Conservation (phyloP, 139 green algal genomes). For the Zygnema circumcarinatum region DNA sequence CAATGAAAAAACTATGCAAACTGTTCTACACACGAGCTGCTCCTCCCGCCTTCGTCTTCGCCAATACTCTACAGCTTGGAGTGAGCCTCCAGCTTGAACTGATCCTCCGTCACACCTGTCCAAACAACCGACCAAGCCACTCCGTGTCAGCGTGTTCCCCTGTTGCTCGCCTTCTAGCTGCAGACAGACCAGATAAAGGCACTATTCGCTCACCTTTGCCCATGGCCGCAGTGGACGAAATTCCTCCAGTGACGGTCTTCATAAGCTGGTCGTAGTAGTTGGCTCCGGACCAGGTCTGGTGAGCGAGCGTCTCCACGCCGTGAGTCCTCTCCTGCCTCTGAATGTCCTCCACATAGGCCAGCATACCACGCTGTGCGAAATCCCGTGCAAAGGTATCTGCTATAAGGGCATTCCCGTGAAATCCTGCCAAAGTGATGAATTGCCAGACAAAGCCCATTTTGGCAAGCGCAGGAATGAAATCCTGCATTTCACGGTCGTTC, state of each 20-base stretch:
- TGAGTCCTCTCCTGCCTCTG: constrained; percentile 46
- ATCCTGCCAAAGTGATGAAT: constrained; percentile 87
- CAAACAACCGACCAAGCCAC: too few species aligned
- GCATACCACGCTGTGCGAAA: constrained; percentile 54
- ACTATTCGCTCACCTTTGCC: constrained; percentile 52
- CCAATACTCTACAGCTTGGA: too few species aligned
- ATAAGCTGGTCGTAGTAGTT: constrained; percentile 59
- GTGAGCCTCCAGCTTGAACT: too few species aligned
- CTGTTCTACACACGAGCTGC: too few species aligned
- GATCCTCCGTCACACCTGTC: too few species aligned
- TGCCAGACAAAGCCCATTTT: constrained; percentile 78
- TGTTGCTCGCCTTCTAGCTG: too few species aligned
- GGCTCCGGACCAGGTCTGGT: constrained; percentile 58
- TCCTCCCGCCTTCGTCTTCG: too few species aligned
- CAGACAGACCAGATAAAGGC: too few species aligned
- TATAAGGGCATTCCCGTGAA: constrained; percentile 71
- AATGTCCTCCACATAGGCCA: constrained; percentile 60
- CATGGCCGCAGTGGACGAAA: constrained; percentile 60
- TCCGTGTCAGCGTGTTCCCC: too few species aligned
- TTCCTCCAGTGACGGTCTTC: constrained; percentile 60
- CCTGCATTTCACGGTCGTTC: constrained; percentile 74
- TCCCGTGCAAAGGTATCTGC: constrained; percentile 53
- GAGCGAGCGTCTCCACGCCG: constrained; percentile 52
- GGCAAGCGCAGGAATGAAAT: constrained; percentile 80
- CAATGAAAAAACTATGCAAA: too few species aligned